A percentile compares a stretch with the other conserved stretches of the same genome.
phyloP scores from a whole-genome alignment of 148 eudicot species.

The Camellia granthamiana region DNA sequence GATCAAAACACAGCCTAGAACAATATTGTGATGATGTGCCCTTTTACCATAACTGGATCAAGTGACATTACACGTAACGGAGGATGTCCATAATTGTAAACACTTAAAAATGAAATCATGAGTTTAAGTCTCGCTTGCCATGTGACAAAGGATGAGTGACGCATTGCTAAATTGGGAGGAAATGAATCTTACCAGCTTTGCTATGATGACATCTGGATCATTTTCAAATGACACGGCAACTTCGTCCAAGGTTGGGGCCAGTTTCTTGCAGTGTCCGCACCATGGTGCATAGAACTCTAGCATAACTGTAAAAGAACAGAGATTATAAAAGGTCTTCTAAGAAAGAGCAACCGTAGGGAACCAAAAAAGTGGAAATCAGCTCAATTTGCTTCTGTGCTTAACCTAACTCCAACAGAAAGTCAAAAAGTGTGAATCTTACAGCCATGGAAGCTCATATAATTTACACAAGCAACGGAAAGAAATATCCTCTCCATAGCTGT shows the following conservation, averaged over 20 bases:
- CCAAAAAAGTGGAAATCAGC: no score
- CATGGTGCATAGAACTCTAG: conserved; percentile 75
- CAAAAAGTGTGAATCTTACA: no score
- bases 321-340: background rate
- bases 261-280: conserved; percentile 69
- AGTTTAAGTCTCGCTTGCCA: no score
- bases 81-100: no score
- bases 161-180: background rate
- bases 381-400: background rate
- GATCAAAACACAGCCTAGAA: no score
- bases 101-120: no score
- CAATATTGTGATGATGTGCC: no score
- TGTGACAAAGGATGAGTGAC: background rate
- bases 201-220: conserved; percentile 51
- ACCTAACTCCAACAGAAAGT: background rate
- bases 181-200: conserved; percentile 55
- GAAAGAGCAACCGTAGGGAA: background rate
- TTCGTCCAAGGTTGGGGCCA: conserved; percentile 71
- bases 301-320: conserved; percentile 35
- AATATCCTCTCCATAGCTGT: no score
- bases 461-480: background rate
- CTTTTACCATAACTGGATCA: no score
- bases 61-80: no score
- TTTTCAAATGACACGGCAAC: conserved; percentile 48
- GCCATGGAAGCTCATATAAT: no score